phyloP scores from a whole-genome alignment of 2,329 filamentous ascomycete genomes.

The Nemania abortiva region DNA sequence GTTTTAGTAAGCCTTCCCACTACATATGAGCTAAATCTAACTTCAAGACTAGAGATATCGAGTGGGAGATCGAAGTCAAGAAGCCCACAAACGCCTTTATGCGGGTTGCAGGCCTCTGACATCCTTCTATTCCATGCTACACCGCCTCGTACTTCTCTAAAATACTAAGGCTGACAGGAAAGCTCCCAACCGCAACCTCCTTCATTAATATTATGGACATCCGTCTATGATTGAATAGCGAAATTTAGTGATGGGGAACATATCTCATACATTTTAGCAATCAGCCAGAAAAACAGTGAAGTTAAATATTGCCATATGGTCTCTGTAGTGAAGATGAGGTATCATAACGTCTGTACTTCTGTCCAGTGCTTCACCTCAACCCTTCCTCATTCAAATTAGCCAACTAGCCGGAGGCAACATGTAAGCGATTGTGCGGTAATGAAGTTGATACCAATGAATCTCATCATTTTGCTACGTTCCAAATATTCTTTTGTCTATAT shows the following conservation, averaged over 20 bases:
- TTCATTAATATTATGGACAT: not conserved
- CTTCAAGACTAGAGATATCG: not conserved
- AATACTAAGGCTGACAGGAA: constrained; percentile 72
- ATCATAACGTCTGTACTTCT: too few species aligned
- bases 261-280: constrained; percentile 56
- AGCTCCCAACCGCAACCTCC: constrained; percentile 71
- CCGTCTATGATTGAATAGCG: not conserved
- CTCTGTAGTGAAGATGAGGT: too few species aligned
- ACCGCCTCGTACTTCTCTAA: constrained; percentile 62
- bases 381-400: too few species aligned
- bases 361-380: too few species aligned
- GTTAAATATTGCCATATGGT: too few species aligned
- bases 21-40: constrained; percentile 3
- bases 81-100: constrained; percentile 64
- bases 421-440: too few species aligned
- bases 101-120: constrained; percentile 69
- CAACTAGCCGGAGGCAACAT: too few species aligned
- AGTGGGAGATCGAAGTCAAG: not conserved
- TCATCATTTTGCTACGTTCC: too few species aligned
- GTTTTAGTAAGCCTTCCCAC: constrained; percentile 67
- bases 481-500: too few species aligned
- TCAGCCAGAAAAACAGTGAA: too few species aligned
- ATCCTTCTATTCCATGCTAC: constrained; percentile 77
- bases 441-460: too few species aligned
- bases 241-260: too few species aligned